Conservation (phyloP, 352 stramenopile genomes). For the Phytopythium chamaehyphon region DNA sequence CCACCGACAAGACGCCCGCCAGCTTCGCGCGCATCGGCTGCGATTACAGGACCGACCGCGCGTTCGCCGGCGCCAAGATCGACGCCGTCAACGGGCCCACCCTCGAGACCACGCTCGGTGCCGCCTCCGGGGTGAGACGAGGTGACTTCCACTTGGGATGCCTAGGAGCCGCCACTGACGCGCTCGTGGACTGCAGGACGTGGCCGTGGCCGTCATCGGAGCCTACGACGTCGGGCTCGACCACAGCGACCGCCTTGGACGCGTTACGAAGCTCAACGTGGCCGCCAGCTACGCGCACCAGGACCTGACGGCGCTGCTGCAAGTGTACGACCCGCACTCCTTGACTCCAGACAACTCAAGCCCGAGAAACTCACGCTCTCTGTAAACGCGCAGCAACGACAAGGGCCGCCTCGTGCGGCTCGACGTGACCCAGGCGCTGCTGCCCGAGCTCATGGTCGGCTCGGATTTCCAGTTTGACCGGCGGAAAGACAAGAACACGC, state of each 20-base stretch:
- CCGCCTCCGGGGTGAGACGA: constrained; percentile 28
- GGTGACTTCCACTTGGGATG: too few species aligned
- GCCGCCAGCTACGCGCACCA: constrained; percentile 59
- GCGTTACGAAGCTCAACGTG: constrained; percentile 58
- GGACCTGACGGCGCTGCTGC: constrained; percentile 56
- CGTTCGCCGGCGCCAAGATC: constrained; percentile 67
- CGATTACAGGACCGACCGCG: constrained; percentile 40
- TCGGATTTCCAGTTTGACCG: constrained; percentile 59
- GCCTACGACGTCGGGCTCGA: constrained; percentile 78
- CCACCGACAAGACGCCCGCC: constrained; percentile 56
- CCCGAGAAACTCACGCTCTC: neutral
- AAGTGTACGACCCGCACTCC: constrained; percentile 49
- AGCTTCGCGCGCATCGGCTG: constrained; percentile 72
- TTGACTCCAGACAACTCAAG: too few species aligned
- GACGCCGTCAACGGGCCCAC: constrained; percentile 78
- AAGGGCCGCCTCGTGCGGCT: constrained; percentile 53
- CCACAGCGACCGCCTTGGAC: constrained; percentile 64
- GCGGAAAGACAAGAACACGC: constrained; percentile 63
- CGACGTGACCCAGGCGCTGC: constrained; percentile 56
- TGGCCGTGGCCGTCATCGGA: constrained; percentile 45
- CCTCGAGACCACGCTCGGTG: constrained; percentile 53
- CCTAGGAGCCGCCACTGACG: neutral
- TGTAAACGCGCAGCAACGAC: constrained; percentile 43
- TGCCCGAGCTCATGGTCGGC: constrained; percentile 53
- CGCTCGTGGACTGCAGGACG: constrained; percentile 10